A percentile compares a stretch with the other conserved stretches of the same genome.
These are phyloP conservation scores for Mycotypha africana DNA, from an alignment of 371 early-diverging fungal species.

Conservation along the genomic window DNA sequence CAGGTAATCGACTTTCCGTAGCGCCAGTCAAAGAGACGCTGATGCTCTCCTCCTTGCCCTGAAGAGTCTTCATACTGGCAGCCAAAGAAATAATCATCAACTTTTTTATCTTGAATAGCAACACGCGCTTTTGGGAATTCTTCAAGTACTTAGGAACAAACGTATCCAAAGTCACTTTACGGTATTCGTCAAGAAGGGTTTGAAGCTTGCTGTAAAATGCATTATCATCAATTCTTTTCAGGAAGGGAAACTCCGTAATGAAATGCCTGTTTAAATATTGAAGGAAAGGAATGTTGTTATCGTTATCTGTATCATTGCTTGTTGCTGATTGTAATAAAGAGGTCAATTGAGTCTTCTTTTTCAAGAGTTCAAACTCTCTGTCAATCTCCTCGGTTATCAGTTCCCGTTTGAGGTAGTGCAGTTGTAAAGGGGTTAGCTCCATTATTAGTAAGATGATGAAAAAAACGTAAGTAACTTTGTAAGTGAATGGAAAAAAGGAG, in stretches of 20 bases:
- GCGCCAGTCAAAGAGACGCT: constrained; percentile 4
- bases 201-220: constrained; percentile 32
- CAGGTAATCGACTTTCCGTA: neutral
- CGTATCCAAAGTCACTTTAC: constrained; percentile 22
- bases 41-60: constrained; percentile 36
- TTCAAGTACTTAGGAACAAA: constrained; percentile 20
- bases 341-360: neutral
- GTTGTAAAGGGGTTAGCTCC: constrained; percentile 14
- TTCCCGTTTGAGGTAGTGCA: constrained; percentile 23
- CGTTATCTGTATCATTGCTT: no score
- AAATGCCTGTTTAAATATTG: constrained; percentile 25
- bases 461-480: neutral
- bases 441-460: constrained; percentile 1
- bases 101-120: constrained; percentile 34
- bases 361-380: constrained; percentile 6
- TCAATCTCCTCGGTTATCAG: constrained; percentile 14
- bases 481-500: neutral
- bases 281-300: constrained; percentile 23
- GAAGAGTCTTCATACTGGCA: constrained; percentile 34
- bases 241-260: constrained; percentile 33
- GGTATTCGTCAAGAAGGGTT: constrained; percentile 29
- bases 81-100: constrained; percentile 27
- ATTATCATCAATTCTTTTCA: constrained; percentile 23
- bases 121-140: constrained; percentile 28
- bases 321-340: neutral